Evolutionary conservation across 2,329 filamentous ascomycete species (phyloP).

Genomic region (Neurospora crassa): DNA sequence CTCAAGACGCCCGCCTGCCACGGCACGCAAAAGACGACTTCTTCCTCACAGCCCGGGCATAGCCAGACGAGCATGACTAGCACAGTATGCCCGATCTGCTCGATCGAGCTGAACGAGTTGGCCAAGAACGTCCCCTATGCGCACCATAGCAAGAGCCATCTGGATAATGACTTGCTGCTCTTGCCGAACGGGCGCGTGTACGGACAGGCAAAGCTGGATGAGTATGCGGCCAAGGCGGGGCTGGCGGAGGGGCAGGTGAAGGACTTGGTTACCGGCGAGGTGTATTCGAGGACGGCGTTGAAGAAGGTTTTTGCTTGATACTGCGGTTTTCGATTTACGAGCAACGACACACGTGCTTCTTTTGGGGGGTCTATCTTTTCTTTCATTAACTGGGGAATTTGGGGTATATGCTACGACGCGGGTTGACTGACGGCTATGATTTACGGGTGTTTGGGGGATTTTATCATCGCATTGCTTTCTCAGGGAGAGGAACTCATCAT

Average conservation of each 20-base stretch:
- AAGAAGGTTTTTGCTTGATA: constrained; percentile 69
- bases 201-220: constrained; percentile 61
- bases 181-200: constrained; percentile 84
- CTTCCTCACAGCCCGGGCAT: constrained; percentile 10
- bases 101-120: constrained; percentile 85
- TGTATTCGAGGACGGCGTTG: constrained; percentile 51
- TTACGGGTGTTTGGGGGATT: neutral
- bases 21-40: constrained; percentile 16
- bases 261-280: constrained; percentile 67
- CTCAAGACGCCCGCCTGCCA: constrained; percentile 95
- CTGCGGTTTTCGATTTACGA: neutral
- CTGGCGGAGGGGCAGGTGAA: constrained; percentile 57
- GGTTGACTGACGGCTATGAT: neutral
- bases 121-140: constrained; percentile 86
- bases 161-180: constrained; percentile 78
- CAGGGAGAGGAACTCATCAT: neutral
- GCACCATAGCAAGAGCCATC: constrained; percentile 82
- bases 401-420: neutral
- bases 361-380: neutral
- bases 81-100: constrained; percentile 89
- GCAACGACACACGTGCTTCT: neutral
- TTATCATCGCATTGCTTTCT: neutral
- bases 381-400: neutral
- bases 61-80: constrained; percentile 47
- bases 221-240: constrained; percentile 72